Evolutionary conservation across 441 rosid species (phyloP).

Genomic region (Isatis lusitanica): DNA sequence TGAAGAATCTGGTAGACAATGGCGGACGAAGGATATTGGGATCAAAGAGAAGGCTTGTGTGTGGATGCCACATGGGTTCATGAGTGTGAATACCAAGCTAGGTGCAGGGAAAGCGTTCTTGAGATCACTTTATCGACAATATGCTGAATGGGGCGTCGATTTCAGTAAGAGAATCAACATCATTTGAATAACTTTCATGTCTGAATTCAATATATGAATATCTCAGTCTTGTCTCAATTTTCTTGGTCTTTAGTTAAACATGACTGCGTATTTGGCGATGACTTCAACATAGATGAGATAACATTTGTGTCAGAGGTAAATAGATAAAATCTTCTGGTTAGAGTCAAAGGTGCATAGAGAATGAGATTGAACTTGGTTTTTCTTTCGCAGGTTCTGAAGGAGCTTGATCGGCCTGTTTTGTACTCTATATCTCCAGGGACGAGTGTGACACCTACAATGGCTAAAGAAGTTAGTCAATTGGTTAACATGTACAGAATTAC

Average conservation of each 20-base stretch:
- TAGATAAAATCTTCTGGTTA: neutral
- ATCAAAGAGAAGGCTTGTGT: conserved; percentile 78
- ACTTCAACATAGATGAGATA: conserved; percentile 72
- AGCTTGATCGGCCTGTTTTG: conserved; percentile 61
- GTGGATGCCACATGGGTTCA: conserved; percentile 90
- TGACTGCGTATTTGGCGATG: conserved; percentile 85
- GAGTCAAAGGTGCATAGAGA: conserved; percentile 9
- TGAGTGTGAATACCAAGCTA: conserved; percentile 70
- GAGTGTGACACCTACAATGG: conserved; percentile 78
- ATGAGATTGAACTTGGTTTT: conserved; percentile 8
- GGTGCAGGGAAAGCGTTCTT: conserved; percentile 91
- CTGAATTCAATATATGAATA: neutral
- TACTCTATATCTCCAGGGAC: conserved; percentile 95
- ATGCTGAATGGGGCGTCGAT: conserved; percentile 93
- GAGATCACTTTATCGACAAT: conserved; percentile 76
- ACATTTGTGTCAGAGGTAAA: conserved; percentile 71
- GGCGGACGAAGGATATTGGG: conserved; percentile 84
- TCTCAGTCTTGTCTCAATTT: neutral
- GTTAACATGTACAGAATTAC: conserved; percentile 90
- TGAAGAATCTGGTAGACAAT: conserved; percentile 55
- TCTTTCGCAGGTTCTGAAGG: conserved; percentile 59
- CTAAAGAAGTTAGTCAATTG: conserved; percentile 62
- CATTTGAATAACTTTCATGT: neutral
- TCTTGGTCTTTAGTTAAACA: conserved; percentile 64
- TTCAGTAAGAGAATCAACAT: conserved; percentile 55